Base-by-base conservation (phyloP, 1,284 basidiomycete species). In the Puccinia polysora region DNA sequence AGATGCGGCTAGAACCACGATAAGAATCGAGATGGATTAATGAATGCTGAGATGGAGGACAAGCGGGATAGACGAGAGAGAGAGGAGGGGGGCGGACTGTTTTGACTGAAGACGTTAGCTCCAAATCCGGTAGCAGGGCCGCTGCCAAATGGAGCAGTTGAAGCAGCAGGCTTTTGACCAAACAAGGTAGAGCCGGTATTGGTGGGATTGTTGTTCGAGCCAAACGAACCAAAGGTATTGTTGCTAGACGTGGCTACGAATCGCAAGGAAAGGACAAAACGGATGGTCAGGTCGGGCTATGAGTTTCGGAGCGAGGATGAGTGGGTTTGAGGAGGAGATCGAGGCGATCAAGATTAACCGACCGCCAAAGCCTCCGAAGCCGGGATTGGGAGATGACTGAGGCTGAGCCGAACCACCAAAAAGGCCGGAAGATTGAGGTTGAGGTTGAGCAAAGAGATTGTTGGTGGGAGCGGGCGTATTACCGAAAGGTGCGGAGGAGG, bases 311-410 rank as follows among this genome's bases (percentile, higher is more conserved):
- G 10, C 10, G 30, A 28, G 56, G 14, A 28, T 8, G 50, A 38
- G n/a, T 34, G 5, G 50, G 18, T 1, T 0, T n/a, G 7, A 25
- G 40, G 28, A 43, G n/a, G 10, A 5, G 23, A 53, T 43, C 18
- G 14, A 20, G 5, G 5, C 18, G 34, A 45, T 10, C 6, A 15
- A 58, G 52, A 28, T 12, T 12, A 12, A 72, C 69, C 12, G 23
- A 72, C 69, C 50, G 28, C 60, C 59, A 15, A 72, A 64, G 49
- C 60, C 69, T 14, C 69, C 69, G 45, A 72, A 72, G 32, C 50
- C 50, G 14, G 69, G 25, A 65, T 50, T 64, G 23, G 68, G 23
- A n/a, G 69, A 30, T 2, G 49, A 32, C 40, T 71, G 68, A 40
- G 68, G 20, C 53, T 72, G 69, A 72, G 69, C 14, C 4, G 59